Percentiles rank a stretch among this genome's conserved stretches.
Conservation (phyloP, 352 stramenopile species). For the Pythium periplocum region DNA sequence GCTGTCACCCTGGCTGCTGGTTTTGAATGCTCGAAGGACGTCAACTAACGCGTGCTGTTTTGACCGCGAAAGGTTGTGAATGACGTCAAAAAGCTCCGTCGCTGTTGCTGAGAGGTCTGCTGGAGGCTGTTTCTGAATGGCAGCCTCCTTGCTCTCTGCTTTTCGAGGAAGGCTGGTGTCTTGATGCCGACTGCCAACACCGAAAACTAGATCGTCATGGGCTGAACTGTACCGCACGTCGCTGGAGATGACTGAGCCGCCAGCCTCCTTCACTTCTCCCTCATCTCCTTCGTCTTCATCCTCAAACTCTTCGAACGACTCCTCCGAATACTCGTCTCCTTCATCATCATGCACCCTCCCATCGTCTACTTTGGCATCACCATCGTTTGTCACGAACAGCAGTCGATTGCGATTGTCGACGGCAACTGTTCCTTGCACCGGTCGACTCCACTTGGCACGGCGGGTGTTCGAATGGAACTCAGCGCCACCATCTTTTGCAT, state of each 20-base stretch:
- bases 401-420: slow-evolving; percentile 14
- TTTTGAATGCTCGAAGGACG: slow-evolving; percentile 58
- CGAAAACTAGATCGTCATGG: background rate
- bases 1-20: slow-evolving; percentile 37
- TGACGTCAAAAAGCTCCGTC: slow-evolving; percentile 51
- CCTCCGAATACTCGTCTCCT: slow-evolving; percentile 68
- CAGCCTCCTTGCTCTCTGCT: too few species aligned
- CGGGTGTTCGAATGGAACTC: slow-evolving; percentile 1
- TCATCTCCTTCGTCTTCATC: slow-evolving; percentile 19
- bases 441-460: too few species aligned
- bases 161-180: too few species aligned
- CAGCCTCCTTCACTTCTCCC: background rate
- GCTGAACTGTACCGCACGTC: background rate
- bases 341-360: slow-evolving; percentile 13
- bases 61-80: slow-evolving; percentile 60
- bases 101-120: slow-evolving; percentile 37
- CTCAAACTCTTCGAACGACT: slow-evolving; percentile 84
- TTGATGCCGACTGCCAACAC: too few species aligned
- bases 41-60: slow-evolving; percentile 61
- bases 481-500: slow-evolving; percentile 9
- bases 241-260: background rate
- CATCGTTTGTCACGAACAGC: too few species aligned
- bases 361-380: slow-evolving; percentile 3
- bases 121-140: too few species aligned
- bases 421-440: slow-evolving; percentile 1